Evolutionary conservation across 2,329 filamentous ascomycete genomes (phyloP).

Genomic region (Periconia macrospinosa): DNA sequence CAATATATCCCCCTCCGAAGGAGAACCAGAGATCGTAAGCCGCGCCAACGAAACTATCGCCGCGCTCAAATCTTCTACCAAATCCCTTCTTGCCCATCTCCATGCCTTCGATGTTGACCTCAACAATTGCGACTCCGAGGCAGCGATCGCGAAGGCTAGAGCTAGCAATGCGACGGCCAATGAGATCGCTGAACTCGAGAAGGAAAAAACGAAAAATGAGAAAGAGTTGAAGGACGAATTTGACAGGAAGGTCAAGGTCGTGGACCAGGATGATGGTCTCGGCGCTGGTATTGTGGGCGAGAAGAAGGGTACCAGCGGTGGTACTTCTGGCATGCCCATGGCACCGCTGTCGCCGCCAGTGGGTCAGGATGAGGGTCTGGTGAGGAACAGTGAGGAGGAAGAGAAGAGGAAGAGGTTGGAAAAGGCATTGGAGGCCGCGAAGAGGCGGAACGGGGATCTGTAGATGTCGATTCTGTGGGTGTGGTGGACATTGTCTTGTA

Average conservation of each 20-base stretch:
- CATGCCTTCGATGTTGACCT: slow-evolving; percentile 53
- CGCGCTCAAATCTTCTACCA: slow-evolving; percentile 44
- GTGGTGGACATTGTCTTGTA: too few species aligned
- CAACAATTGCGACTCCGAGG: slow-evolving; percentile 56
- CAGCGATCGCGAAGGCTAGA: slow-evolving; percentile 57
- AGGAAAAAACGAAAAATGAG: slow-evolving; percentile 36
- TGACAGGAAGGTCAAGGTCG: slow-evolving; percentile 43
- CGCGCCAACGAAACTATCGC: slow-evolving; percentile 30
- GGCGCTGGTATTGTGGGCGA: slow-evolving; percentile 31
- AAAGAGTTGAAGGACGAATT: slow-evolving; percentile 37
- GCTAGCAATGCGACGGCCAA: slow-evolving; percentile 48
- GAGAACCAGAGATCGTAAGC: slow-evolving; percentile 24
- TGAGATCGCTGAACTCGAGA: slow-evolving; percentile 42
- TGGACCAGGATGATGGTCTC: slow-evolving; percentile 37
- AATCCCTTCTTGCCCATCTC: slow-evolving; percentile 46
- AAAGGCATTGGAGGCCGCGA: slow-evolving; percentile 56
- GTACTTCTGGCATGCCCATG: background rate
- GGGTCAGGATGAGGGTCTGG: slow-evolving; percentile 23
- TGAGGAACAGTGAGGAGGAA: slow-evolving; percentile 36
- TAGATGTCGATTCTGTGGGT: background rate
- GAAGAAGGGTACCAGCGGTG: slow-evolving; percentile 18
- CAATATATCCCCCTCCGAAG: slow-evolving; percentile 25
- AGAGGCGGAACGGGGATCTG: slow-evolving; percentile 53
- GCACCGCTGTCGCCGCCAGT: background rate
- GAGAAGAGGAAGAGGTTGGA: slow-evolving; percentile 53